Conservation (phyloP, 768 basidiomycete genomes). For the Strobilomyces dryophilus region DNA sequence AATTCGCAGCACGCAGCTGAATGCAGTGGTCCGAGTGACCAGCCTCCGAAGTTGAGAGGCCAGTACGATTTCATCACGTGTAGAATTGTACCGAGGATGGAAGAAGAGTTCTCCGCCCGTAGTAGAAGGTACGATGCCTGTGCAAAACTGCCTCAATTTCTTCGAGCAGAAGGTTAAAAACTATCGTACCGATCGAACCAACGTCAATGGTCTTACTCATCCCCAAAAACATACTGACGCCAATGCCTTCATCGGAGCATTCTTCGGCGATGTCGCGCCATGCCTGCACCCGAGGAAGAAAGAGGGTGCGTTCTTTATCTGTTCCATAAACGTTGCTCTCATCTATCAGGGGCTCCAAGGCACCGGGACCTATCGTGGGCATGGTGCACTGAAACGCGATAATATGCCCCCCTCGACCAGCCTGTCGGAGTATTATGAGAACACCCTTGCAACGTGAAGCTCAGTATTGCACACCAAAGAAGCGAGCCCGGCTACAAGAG, state of each 20-base stretch:
- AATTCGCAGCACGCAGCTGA: conserved; percentile 75
- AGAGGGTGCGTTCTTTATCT: conserved; percentile 82
- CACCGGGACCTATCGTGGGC: conserved; percentile 71
- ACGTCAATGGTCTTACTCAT: conserved; percentile 79
- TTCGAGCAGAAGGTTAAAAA: not conserved
- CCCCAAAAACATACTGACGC: conserved; percentile 85
- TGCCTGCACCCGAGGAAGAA: conserved; percentile 65
- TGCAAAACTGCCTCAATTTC: conserved; percentile 1
- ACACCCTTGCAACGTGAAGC: conserved; percentile 11
- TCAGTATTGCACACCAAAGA: conserved; percentile 51
- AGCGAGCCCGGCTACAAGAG: conserved; percentile 65
- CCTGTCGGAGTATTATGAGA: conserved; percentile 32
- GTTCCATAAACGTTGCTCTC: conserved; percentile 75
- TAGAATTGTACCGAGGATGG: conserved; percentile 81
- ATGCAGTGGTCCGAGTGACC: conserved; percentile 65
- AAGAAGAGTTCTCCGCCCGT: conserved; percentile 92
- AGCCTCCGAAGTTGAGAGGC: conserved; percentile 75
- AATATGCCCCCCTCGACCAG: conserved; percentile 74
- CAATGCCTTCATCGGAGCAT: conserved; percentile 85
- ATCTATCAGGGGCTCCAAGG: conserved; percentile 49
- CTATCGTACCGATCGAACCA: conserved; percentile 68
- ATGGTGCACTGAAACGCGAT: conserved; percentile 66
- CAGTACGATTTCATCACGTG: conserved; percentile 60
- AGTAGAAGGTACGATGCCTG: conserved; percentile 60
- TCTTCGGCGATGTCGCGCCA: conserved; percentile 88